Evolutionary conservation across 169 alveolate genomes (phyloP), one percentile per base, ranked within the genome.

Genomic region (Ichthyophthirius multifiliis): DNA sequence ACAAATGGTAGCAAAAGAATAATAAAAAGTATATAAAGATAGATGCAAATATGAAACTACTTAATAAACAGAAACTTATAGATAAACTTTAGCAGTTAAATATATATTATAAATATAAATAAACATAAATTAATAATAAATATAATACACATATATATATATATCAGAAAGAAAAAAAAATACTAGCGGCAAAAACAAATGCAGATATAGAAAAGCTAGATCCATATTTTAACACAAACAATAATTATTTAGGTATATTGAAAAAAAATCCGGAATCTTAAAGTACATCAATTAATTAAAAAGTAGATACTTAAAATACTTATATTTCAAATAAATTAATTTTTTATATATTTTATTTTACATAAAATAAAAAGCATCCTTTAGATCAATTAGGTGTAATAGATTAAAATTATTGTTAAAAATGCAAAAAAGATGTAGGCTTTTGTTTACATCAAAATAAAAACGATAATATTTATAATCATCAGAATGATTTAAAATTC

Each of bases 361-460:
- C 9, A 18, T 12, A 44, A 62, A 62, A 23, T 9, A 41, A 16
- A 41, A 15, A 76, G 83, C 83, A 76, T 43, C 83, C 83, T 20
- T 41, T 76, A 18, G 83, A 76, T 63, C 41, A 73, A 62, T 44
- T 76, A 12, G 83, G 83, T 0, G 41, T 76, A 32, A 73, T 76
- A 13, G 83, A 76, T 31, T 62, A 76, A 41, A 76, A 76, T 16
- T 76, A 62, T 43, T 76, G 83, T 55, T 55, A 76, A 27, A 76
- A 76, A 63, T 76, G 83, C 20, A 76, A 76, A 39, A 76, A 76
- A 64, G 83, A 76, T 20, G 67, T 45, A 13, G 74, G 83, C 18
- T 76, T 76, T 43, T 76, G 83, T 39, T 76, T 76, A 13, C 83
- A 76, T 31, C 48, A 76, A 41, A 55, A 55, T 27, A 55, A 55